These are phyloP conservation scores for Aspergillus sclerotialis DNA, from an alignment of 2,329 filamentous ascomycete species.

Conservation along the genomic window DNA sequence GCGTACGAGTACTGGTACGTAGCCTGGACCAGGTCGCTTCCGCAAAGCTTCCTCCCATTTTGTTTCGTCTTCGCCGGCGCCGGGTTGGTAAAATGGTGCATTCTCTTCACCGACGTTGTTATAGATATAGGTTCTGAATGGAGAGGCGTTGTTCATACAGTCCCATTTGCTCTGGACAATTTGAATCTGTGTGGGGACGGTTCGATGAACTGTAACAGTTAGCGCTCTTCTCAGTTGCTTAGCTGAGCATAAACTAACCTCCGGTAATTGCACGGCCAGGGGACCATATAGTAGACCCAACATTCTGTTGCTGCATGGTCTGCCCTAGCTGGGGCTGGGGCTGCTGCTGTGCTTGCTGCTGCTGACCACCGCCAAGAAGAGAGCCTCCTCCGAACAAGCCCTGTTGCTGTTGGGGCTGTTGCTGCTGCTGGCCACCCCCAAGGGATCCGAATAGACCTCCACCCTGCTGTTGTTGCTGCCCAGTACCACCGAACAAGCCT, in stretches of 20 bases:
- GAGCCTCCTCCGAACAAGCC: too few species aligned
- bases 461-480: conserved; percentile 21
- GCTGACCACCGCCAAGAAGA: too few species aligned
- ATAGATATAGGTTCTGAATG: conserved; percentile 58
- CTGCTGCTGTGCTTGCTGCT: conserved; percentile 21
- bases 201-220: conserved; percentile 46
- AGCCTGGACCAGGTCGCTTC: conserved; percentile 50
- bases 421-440: conserved; percentile 26
- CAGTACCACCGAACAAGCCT: conserved; percentile 20
- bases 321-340: conserved; percentile 38
- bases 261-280: conserved; percentile 37
- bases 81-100: conserved; percentile 56
- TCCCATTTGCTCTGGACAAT: conserved; percentile 59
- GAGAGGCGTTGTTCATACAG: conserved; percentile 43
- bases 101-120: conserved; percentile 53
- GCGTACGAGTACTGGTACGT: conserved; percentile 53
- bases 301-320: conserved; percentile 27
- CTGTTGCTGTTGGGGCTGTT: conserved; percentile 24
- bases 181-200: conserved; percentile 53
- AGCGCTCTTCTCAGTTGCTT: conserved; percentile 5
- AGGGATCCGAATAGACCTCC: conserved; percentile 36
- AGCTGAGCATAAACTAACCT: conserved; percentile 14
- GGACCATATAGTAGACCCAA: conserved; percentile 38
- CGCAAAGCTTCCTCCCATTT: conserved; percentile 60
- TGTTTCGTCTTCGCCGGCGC: conserved; percentile 50